Base-by-base conservation (phyloP, 495 filamentous ascomycete genomes). In the Pseudomonodictys pantanalensis region DNA sequence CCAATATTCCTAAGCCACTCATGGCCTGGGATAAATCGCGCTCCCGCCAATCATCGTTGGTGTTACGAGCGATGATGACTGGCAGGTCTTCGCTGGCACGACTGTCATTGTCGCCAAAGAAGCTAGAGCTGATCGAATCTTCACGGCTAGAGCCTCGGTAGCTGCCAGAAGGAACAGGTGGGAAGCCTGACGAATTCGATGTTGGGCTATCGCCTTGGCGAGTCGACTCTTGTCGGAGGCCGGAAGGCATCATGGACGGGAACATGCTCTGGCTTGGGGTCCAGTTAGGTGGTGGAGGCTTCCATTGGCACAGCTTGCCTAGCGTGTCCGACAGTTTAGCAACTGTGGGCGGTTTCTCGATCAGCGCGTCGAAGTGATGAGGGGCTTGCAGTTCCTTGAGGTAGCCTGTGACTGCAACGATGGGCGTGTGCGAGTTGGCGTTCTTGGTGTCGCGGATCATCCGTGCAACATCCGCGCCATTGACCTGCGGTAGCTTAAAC, bases 371-470 rank as follows among this genome's bases (percentile, higher is more conserved):
- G 65, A 98, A 97, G 72, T 97, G 87, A 76, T 97, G 91, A 9
- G 89, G 89, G 55, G 91, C 90, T 32, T 89, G 91, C 18, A 98
- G 80, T 67, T 98, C 93, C 65, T 97, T 97, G 12, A 98, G 77
- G 72, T 98, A 98, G 38, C 93, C 91, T 12, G 93, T 98, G n/a
- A 97, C 90, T 44, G 91, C 90, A 43, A 98, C 90, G 63, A 98
- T 93, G 1, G 93, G 93, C 0, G 93, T 98, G 65, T 90, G 83
- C n/a, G 87, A 83, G 68, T 98, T 98, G 20, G 88, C 81, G 71
- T 96, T 96, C 72, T 92, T 90, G 4, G 90, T 96, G 62, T 96
- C 91, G 25, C 93, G 85, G 54, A 98, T 88, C 93, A 98, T 97
- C 23, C 93, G 87, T 25, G 93, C 92, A 49, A 97, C 89, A 71